Conservation (phyloP, 2,329 filamentous ascomycete species). For the Phialocephala subalpina region DNA sequence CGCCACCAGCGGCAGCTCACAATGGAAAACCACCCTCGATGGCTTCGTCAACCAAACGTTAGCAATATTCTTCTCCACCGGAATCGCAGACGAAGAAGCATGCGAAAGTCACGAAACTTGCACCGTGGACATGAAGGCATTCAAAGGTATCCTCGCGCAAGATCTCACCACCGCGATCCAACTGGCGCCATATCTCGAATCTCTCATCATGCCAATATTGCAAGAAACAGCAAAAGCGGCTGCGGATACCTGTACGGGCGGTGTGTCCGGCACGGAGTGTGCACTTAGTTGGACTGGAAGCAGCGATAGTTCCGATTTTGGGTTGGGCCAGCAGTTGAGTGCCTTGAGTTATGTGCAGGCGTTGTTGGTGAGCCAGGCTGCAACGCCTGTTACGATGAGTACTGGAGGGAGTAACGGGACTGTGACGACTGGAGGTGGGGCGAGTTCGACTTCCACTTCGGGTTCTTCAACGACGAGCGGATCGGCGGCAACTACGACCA, state of each 20-base stretch:
- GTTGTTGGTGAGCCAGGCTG: conserved; percentile 43
- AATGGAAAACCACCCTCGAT: conserved; percentile 65
- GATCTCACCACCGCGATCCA: conserved; percentile 69
- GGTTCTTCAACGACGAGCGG: neutral
- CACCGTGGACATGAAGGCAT: conserved; percentile 75
- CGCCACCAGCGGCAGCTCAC: conserved; percentile 28
- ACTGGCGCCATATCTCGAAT: conserved; percentile 65
- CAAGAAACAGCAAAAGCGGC: conserved; percentile 65
- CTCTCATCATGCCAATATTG: conserved; percentile 64
- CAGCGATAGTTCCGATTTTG: conserved; percentile 54
- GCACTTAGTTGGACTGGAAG: conserved; percentile 69
- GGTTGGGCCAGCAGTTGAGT: conserved; percentile 59
- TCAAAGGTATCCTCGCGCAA: conserved; percentile 74
- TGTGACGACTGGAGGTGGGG: neutral
- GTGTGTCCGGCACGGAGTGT: conserved; percentile 62
- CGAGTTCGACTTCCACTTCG: neutral
- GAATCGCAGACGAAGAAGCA: conserved; percentile 69
- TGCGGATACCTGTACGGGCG: conserved; percentile 67
- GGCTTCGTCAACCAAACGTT: conserved; percentile 60
- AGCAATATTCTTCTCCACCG: conserved; percentile 61
- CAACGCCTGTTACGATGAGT: conserved; percentile 51
- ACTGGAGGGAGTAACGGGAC: conserved; percentile 55
- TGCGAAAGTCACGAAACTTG: conserved; percentile 70
- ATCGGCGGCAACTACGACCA: conserved; percentile 3
- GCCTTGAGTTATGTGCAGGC: conserved; percentile 59